Evolutionary conservation across 2,329 filamentous ascomycete species (phyloP), one percentile per base, ranked within the genome.

Genomic region (Apiospora arundinis): DNA sequence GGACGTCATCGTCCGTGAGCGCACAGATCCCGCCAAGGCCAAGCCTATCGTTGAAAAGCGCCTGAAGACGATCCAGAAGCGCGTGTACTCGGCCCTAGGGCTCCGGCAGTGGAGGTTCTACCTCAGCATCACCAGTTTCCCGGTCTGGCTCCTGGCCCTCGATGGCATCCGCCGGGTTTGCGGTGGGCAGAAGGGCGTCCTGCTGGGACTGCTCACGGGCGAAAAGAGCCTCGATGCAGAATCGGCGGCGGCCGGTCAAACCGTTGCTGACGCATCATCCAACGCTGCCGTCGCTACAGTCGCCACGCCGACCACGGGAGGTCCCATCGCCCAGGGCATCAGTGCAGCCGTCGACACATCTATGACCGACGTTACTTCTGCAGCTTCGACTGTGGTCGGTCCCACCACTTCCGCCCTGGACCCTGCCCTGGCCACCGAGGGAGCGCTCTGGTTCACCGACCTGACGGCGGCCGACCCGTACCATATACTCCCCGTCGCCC

Each of bases 381-480:
- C n/a, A 16, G 45, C 28, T 1, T 72, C 72, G 18, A 9, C 70
- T 1, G 46, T 69, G 12, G 72, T 72, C 28, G 37, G 70, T 52
- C 70, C 71, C 9, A 52, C 67, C 6, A 65, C 46, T 6, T n/a
- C 72, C 42, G 68, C 71, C n/a, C 72, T 74, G 18, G 81, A 87
- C 60, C 78, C 82, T 3, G 81, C 82, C 0, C 75, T 90, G n/a
- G 76, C 81, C 0, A 81, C 84, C 0, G 88, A 86, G 6, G 88
- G 88, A 37, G 83, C 82, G 52, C 80, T 90, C 21, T 90, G 88
- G 88, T 89, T 90, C 75, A 80, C 83, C 2, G 85, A 90, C 74
- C 82, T 90, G 32, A 85, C 85, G 8, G 84, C 77, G 42, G 80
- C 85, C 44, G 89, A 90, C 72, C 87, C 89, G 0, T 85, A 84